Evolutionary conservation across 1,284 basidiomycete genomes (phyloP), one percentile per base, ranked within the genome.

Genomic region (Ceratobasidium sp.): DNA sequence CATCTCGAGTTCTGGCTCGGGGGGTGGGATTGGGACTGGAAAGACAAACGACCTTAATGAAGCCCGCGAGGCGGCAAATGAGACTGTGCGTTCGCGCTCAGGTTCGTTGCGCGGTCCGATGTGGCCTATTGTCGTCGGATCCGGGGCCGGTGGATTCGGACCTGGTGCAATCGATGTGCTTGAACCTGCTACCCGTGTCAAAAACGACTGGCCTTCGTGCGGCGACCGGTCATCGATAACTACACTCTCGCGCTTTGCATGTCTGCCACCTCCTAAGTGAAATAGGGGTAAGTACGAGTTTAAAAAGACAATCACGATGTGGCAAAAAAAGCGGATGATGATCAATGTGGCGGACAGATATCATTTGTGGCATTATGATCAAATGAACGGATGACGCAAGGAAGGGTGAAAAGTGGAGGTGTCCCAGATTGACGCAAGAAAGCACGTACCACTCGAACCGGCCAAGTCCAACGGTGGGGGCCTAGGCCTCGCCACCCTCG

Each of bases 171-270:
- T 56, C 8, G 53, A 41, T 61, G 22, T n/a, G 8, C 11, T 24
- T 3, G 43, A 22, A 27, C 24, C 64, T 19, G 64, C 64, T 34
- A 22, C 24, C n/a, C 64, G 46, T 27, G 46, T 5, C 64, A 46
- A 53, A 39, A 49, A 13, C n/a, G 64, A 31, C 14, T 37, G 29
- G 1, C 64, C 64, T 1, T 66, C 64, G 24, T 66, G 64, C 1
- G 65, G 65, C n/a, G 65, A 69, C n/a, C 65, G 65, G 39, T 69
- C 65, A 27, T 69, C 65, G 29, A 69, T 34, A 54, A 66, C 37
- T 6, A 53, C 34, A 24, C 49, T 31, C 24, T 46, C 51, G 22
- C 24, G 31, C n/a, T 56, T 46, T 27, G 49, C 65, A 46, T 24
- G 29, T 46, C 31, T 66, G 37, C 39, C 39, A 31, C 27, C 62